Conservation (phyloP, 164 flowering plant species). For the Piper longum region DNA sequence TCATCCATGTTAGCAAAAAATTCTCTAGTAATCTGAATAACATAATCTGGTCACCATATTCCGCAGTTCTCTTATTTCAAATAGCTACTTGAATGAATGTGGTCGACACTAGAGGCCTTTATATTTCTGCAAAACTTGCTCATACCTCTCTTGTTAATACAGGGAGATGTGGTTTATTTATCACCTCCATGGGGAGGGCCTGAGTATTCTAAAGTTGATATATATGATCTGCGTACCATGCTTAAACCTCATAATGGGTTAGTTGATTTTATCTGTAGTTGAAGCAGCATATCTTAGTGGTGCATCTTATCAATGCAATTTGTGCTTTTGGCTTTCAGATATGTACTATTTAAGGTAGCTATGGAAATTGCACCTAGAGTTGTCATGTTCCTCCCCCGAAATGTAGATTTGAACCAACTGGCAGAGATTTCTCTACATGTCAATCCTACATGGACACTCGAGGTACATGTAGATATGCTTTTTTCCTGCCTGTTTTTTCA, state of each 20-base stretch:
- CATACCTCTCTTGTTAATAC: slow-evolving; percentile 10
- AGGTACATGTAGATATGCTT: slow-evolving; percentile 30
- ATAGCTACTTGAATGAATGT: not conserved
- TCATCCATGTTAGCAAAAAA: no score
- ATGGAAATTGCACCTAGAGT: slow-evolving; percentile 47
- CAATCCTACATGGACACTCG: slow-evolving; percentile 64
- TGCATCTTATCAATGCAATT: not conserved
- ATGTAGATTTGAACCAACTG: slow-evolving; percentile 69
- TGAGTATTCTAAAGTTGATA: slow-evolving; percentile 51
- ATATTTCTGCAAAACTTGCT: not conserved
- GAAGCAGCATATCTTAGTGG: not conserved
- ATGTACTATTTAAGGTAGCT: slow-evolving; percentile 44
- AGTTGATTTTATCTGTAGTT: not conserved
- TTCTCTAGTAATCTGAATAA: no score
- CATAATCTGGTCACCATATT: no score
- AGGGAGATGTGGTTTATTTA: slow-evolving; percentile 75
- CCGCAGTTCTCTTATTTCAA: no score
- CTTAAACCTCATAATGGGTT: slow-evolving; percentile 79
- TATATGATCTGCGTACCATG: slow-evolving; percentile 63
- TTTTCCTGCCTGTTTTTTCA: not conserved
- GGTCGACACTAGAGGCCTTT: not conserved
- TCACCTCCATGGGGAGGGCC: slow-evolving; percentile 99
- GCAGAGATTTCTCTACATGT: slow-evolving; percentile 60
- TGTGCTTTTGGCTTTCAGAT: slow-evolving; percentile 21
- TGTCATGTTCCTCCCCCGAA: slow-evolving; percentile 93